phyloP scores from a whole-genome alignment of 73 alveolate genomes.

The Tetrahymena elliotti region DNA sequence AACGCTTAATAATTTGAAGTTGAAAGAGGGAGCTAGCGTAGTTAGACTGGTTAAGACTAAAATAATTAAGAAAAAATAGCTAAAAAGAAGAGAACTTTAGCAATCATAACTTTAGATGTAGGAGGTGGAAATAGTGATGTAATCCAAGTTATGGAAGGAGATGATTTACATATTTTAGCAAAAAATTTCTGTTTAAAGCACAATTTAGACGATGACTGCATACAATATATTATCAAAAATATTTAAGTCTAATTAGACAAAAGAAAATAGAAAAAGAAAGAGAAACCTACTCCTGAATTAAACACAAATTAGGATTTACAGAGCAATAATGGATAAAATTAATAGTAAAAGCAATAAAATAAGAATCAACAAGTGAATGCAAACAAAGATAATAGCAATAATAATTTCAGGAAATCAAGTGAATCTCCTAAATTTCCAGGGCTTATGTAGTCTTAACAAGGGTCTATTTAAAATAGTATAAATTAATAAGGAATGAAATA shows the following conservation, averaged over 20 bases:
- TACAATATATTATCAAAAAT: not conserved
- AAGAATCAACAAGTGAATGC: not conserved
- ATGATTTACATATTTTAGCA: not conserved
- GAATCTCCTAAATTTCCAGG: not conserved
- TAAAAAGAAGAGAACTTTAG: not conserved
- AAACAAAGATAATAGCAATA: not conserved
- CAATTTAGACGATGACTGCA: not conserved
- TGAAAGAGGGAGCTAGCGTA: not conserved
- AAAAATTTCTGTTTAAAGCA: not conserved
- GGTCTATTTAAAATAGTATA: not conserved
- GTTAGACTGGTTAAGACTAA: not conserved
- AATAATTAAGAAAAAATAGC: not conserved
- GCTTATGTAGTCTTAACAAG: not conserved
- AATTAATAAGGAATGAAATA: not conserved
- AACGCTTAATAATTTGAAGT: not conserved
- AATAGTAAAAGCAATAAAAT: not conserved
- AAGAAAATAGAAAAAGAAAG: not conserved
- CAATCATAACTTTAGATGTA: not conserved
- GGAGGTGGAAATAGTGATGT: slow-evolving; percentile 2
- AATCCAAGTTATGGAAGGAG: not conserved
- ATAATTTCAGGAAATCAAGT: not conserved
- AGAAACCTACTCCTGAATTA: not conserved
- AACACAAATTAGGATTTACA: not conserved
- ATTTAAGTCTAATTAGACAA: not conserved
- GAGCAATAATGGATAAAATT: not conserved